Evolutionary conservation across 23 red algal species (phyloP).

Genomic region (Cyanidioschyzon merolae): DNA sequence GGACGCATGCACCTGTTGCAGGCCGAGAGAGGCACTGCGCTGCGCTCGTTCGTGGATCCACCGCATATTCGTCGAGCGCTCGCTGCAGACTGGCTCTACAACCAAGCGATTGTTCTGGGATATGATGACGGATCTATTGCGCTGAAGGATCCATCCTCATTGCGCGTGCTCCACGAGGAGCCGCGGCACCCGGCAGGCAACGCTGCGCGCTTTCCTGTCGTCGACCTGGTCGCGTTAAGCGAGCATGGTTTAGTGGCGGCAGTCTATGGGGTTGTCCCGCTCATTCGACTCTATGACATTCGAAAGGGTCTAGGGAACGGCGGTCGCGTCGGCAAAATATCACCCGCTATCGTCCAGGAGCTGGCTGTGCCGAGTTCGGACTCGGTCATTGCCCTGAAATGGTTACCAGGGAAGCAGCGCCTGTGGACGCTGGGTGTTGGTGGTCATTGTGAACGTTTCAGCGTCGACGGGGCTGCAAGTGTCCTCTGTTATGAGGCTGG

Average conservation of each 20-base stretch:
- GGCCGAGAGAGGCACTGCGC: neutral
- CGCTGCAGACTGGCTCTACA: neutral
- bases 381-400: neutral
- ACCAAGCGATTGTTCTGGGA: neutral
- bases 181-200: neutral
- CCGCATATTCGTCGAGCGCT: neutral
- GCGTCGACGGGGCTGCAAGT: neutral
- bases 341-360: constrained; percentile 4
- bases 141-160: neutral
- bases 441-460: neutral
- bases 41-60: neutral
- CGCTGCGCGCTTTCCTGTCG: neutral
- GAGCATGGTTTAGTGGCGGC: neutral
- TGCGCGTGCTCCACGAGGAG: constrained; percentile 7
- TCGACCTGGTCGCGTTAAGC: neutral
- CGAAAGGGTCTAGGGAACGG: neutral
- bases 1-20: constrained; percentile 6
- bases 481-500: neutral
- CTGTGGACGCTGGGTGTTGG: neutral
- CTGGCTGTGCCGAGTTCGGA: neutral
- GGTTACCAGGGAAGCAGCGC: neutral
- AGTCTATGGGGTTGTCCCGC: neutral
- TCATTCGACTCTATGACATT: constrained; percentile 5
- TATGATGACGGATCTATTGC: neutral
- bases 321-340: neutral